A percentile compares a stretch with the other conserved stretches of the same genome.
Conservation (phyloP, 108 stramenopile species). For the Skeletonema tropicum region DNA sequence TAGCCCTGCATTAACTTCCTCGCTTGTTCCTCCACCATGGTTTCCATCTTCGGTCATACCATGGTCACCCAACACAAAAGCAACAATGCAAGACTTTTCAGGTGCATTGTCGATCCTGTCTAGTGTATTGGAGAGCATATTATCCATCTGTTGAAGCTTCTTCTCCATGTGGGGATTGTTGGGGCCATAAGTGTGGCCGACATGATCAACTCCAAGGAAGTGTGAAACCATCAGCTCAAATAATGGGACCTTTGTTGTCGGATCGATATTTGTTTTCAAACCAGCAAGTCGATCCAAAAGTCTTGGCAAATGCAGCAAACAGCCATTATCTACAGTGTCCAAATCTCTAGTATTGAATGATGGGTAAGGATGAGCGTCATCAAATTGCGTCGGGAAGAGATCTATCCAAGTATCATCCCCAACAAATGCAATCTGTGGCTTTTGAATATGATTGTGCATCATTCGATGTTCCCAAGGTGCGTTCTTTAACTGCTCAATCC, state of each 20-base stretch:
- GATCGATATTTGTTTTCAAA: not conserved
- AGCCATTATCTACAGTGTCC: slow-evolving; percentile 97
- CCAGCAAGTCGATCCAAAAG: slow-evolving; percentile 55
- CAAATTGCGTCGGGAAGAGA: slow-evolving; percentile 90
- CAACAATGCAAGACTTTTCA: slow-evolving; percentile 64
- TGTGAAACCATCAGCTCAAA: slow-evolving; percentile 71
- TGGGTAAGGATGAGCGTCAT: slow-evolving; percentile 86
- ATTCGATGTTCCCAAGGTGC: slow-evolving; percentile 11
- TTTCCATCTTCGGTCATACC: slow-evolving; percentile 99
- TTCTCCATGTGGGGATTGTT: slow-evolving; percentile 84
- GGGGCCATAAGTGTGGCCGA: slow-evolving; percentile 96
- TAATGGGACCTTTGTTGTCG: not conserved
- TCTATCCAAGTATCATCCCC: slow-evolving; percentile 98
- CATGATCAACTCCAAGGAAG: slow-evolving; percentile 97
- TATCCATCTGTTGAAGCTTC: slow-evolving; percentile 93
- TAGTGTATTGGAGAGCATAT: slow-evolving; percentile 61
- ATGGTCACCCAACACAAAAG: slow-evolving; percentile 92
- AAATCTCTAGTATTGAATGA: slow-evolving; percentile 98
- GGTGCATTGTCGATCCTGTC: slow-evolving; percentile 57
- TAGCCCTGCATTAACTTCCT: slow-evolving; percentile 93
- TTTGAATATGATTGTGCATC: slow-evolving; percentile 4
- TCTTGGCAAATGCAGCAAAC: slow-evolving; percentile 64
- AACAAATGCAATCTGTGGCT: slow-evolving; percentile 77
- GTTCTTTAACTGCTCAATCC: slow-evolving; percentile 70
- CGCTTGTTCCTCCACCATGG: slow-evolving; percentile 96